A percentile compares a stretch with the other conserved stretches of the same genome.
Evolutionary conservation across 495 filamentous ascomycete genomes (phyloP).

Genomic region (Neurospora discreta): DNA sequence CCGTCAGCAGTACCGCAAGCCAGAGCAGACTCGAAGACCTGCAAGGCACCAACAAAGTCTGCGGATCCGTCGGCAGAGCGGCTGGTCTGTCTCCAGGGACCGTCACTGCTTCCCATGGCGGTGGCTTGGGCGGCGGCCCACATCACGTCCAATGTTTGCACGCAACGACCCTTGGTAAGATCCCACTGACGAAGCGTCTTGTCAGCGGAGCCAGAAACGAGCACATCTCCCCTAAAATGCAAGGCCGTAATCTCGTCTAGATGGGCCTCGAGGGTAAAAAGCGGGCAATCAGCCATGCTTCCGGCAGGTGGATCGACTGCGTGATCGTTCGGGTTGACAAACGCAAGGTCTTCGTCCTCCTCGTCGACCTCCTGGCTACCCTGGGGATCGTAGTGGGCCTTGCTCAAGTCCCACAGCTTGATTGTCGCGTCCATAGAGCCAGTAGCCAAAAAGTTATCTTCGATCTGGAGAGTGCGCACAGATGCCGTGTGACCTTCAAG

Average conservation of each 20-base stretch:
- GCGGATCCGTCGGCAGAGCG: slow-evolving; percentile 52
- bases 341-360: slow-evolving; percentile 49
- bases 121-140: slow-evolving; percentile 94
- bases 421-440: slow-evolving; percentile 95
- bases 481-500: slow-evolving; percentile 93
- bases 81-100: slow-evolving; percentile 43
- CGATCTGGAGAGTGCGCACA: slow-evolving; percentile 83
- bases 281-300: slow-evolving; percentile 74
- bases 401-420: slow-evolving; percentile 80
- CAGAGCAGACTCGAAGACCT: slow-evolving; percentile 93
- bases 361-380: slow-evolving; percentile 53
- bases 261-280: slow-evolving; percentile 81
- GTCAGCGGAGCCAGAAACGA: slow-evolving; percentile 92
- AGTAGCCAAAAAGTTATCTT: slow-evolving; percentile 91
- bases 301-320: slow-evolving; percentile 51
- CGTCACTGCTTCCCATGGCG: slow-evolving; percentile 44
- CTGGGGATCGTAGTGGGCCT: slow-evolving; percentile 45
- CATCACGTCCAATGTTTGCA: slow-evolving; percentile 96
- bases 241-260: slow-evolving; percentile 91
- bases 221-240: slow-evolving; percentile 74
- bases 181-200: slow-evolving; percentile 98
- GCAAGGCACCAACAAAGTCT: slow-evolving; percentile 89
- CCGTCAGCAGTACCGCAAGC: slow-evolving; percentile 98
- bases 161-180: slow-evolving; percentile 85
- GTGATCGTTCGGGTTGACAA: slow-evolving; percentile 47